Conservation (phyloP, 2,329 filamentous ascomycete genomes). For the Colletotrichum abscissum region DNA sequence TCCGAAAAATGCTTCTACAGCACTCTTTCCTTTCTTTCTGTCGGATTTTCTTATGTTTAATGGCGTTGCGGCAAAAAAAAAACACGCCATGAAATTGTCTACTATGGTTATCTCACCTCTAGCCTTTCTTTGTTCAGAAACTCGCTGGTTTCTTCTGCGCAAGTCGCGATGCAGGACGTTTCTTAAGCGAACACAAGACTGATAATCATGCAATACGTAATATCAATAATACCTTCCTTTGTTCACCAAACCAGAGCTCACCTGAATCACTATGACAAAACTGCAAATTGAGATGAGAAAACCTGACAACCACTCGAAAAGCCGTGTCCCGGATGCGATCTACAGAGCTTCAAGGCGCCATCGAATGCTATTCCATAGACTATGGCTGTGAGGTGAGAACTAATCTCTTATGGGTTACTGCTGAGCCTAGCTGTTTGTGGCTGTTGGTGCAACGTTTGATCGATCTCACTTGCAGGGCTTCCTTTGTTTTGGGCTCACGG, state of each 20-base stretch:
- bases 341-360: background rate
- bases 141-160: background rate
- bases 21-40: background rate
- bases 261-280: background rate
- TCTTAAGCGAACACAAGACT: background rate
- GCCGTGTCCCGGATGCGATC: background rate
- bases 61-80: conserved; percentile 2
- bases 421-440: background rate
- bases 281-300: background rate
- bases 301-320: background rate
- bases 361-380: background rate
- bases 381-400: background rate
- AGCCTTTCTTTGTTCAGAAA: background rate
- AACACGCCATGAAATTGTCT: conserved; percentile 10
- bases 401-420: background rate
- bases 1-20: background rate
- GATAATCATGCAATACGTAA: conserved; percentile 18
- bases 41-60: background rate
- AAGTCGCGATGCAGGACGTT: background rate
- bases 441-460: background rate
- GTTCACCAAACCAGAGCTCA: background rate
- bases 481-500: background rate
- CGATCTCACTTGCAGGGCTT: background rate
- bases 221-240: conserved; percentile 16
- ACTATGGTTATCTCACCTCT: background rate